Conservation (phyloP, 768 basidiomycete genomes). For the Lactarius indigo region DNA sequence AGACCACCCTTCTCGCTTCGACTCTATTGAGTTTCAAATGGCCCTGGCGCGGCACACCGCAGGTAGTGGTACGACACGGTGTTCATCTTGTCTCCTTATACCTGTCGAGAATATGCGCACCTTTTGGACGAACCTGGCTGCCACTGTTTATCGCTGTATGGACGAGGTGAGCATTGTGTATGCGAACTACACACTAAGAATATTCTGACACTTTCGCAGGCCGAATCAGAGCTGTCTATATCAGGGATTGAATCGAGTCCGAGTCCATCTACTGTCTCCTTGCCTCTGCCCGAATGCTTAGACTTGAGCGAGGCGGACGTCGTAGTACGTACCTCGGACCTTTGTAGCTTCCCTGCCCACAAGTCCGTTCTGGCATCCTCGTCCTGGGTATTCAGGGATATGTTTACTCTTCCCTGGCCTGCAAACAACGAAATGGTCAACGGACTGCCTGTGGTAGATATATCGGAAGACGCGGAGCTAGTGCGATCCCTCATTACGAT, state of each 20-base stretch:
- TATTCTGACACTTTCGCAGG: neutral
- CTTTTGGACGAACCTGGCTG: slow-evolving; percentile 4
- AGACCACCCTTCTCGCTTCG: neutral
- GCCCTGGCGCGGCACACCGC: neutral
- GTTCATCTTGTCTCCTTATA: neutral
- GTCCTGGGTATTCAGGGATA: slow-evolving; percentile 33
- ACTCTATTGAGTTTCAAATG: neutral
- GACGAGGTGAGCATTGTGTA: neutral
- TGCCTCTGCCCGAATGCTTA: neutral
- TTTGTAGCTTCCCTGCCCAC: slow-evolving; percentile 30
- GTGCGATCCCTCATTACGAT: slow-evolving; percentile 17
- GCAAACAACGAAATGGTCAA: neutral
- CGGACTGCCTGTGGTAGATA: slow-evolving; percentile 20
- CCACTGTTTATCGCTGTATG: neutral
- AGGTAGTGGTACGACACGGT: neutral
- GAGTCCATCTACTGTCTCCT: too few species aligned
- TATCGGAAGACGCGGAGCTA: slow-evolving; percentile 13
- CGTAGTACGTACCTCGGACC: slow-evolving; percentile 16
- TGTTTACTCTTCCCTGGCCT: slow-evolving; percentile 30
- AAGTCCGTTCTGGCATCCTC: slow-evolving; percentile 32
- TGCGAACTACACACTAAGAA: neutral
- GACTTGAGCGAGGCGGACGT: slow-evolving; percentile 3
- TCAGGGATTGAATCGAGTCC: too few species aligned
- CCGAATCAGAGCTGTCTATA: neutral
- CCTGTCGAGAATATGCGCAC: neutral